Base-by-base conservation (phyloP, 177 flowering plant species). In the Vitis hybrid region DNA sequence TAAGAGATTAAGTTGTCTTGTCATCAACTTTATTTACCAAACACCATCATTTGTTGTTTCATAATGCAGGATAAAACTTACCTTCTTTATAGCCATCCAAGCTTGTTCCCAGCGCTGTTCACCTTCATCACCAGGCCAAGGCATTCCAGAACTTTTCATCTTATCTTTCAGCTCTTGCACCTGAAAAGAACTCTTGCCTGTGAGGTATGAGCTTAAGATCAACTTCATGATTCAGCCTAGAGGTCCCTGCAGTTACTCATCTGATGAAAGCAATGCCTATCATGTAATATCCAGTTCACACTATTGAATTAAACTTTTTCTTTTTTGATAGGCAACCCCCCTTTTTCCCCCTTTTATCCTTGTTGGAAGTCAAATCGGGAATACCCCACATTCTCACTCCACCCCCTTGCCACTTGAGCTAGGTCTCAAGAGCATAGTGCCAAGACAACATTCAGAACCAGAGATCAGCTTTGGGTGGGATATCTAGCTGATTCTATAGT, bases 101-200 rank as follows among this genome's bases (percentile, higher is more conserved):
- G 99, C 99, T 80, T 91, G 96, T 67, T 90, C 86, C 99, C 99
- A 95, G 64, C 96, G 75, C 68, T 84, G 70, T 73, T 85, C 86
- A 68, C 94, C 93, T 88, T 95, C 99, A 81, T 93, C 98, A 76
- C 99, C 99, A 75, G 98, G 99, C 98, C 98, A 95, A 69, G 98
- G 98, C 96, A 95, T 95, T 51, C 88, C 93, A 70, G 98, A 83
- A 73, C 85, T 81, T 74, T 77, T 50, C 98, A 95, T 91, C 78
- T 76, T 88, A 10, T 69, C 77, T 74, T 90, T 90, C 66, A 95
- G 84, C 74, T 95, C 97, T 80, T 90, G 80, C 64, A 93, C 93
- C 95, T 92, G 79, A 69, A 65, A 70, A 52, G 56, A 60, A 58
- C n/a, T 11, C 1, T 7, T 24, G 4, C 24, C 55, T 14, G 20